Base-by-base conservation (phyloP, 352 stramenopile genomes). In the Globisporangium parvum region DNA sequence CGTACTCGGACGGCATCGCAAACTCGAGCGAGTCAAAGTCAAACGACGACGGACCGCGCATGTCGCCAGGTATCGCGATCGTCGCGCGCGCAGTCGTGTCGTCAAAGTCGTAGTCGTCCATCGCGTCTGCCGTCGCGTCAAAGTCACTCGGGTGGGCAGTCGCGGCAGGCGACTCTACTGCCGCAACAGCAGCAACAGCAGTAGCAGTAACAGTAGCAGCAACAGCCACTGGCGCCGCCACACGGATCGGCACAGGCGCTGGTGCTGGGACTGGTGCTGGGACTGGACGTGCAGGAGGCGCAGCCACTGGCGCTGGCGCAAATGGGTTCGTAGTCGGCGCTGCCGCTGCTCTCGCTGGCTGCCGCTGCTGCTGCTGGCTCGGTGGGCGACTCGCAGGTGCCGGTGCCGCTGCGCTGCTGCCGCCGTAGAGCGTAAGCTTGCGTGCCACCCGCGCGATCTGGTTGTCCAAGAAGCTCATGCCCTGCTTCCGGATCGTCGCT, bases 391-490 rank as follows among this genome's bases (percentile, higher is more conserved):
- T 44, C 20, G 31, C 40, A n/a, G 46, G 33, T 15, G 60, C 31
- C 10, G 46, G 33, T 15, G 60, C 31, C 10, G 14, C 3, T 18
- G 11, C 51, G 15, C 6, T 23, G 21, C 23, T 33, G 48, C 53
- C 52, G 17, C 69, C 74, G 56, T 85, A 91, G 28, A 93, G 62
- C 9, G 77, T 85, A 18, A 93, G 59, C 46, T 87, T 88, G 40
- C 83, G 75, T 41, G 72, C 79, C 42, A 91, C 59, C 2, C 77
- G 75, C 9, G 77, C 77, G 56, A 91, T 77, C 63, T 87, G 74
- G 63, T 90, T 89, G 63, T 93, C 83, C 33, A 93, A 62, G 37
- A 86, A 86, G 59, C 82, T 74, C 50, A 90, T 88, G 41, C 73
- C 71, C 28, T 83, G 77, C 55, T 91, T 93, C 47, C 78, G 76